Evolutionary conservation across 2,329 filamentous ascomycete species (phyloP).

Genomic region (Amphichorda felina): DNA sequence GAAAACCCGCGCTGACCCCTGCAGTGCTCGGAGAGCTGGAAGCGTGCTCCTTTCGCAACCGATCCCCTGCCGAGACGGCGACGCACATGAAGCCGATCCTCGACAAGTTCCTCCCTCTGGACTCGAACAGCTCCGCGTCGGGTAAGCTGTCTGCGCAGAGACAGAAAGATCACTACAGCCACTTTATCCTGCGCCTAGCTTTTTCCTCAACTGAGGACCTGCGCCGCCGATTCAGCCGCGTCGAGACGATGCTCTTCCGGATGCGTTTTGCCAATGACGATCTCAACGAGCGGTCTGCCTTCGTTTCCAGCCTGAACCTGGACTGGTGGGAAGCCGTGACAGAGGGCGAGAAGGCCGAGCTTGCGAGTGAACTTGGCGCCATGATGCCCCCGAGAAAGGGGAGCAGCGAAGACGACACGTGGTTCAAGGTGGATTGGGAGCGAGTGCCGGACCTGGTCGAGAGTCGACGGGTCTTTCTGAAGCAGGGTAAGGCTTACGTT

Average conservation of each 20-base stretch:
- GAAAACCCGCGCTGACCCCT: background rate
- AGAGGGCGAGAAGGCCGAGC: constrained; percentile 62
- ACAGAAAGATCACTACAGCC: constrained; percentile 93
- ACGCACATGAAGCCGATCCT: constrained; percentile 77
- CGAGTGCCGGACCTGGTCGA: constrained; percentile 85
- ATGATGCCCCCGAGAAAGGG: constrained; percentile 24
- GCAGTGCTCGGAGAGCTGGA: constrained; percentile 79
- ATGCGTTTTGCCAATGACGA: constrained; percentile 73
- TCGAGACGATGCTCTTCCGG: constrained; percentile 83
- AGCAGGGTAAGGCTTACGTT: constrained; percentile 79
- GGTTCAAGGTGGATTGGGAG: constrained; percentile 97
- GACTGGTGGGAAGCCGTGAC: constrained; percentile 84
- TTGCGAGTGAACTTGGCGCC: constrained; percentile 50
- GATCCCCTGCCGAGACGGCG: constrained; percentile 67
- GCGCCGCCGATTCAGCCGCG: constrained; percentile 69
- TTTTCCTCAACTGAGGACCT: constrained; percentile 89
- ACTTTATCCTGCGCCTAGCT: constrained; percentile 90
- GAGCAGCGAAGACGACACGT: constrained; percentile 61
- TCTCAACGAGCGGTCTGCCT: constrained; percentile 56
- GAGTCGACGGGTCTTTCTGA: constrained; percentile 62
- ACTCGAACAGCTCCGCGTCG: constrained; percentile 56
- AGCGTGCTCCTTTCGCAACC: constrained; percentile 91
- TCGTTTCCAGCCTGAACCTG: constrained; percentile 66
- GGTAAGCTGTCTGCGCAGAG: constrained; percentile 57
- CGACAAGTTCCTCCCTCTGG: constrained; percentile 75